Conservation (phyloP, 805 yeast species). For the Saccharomycopsis synnaedendra region DNA sequence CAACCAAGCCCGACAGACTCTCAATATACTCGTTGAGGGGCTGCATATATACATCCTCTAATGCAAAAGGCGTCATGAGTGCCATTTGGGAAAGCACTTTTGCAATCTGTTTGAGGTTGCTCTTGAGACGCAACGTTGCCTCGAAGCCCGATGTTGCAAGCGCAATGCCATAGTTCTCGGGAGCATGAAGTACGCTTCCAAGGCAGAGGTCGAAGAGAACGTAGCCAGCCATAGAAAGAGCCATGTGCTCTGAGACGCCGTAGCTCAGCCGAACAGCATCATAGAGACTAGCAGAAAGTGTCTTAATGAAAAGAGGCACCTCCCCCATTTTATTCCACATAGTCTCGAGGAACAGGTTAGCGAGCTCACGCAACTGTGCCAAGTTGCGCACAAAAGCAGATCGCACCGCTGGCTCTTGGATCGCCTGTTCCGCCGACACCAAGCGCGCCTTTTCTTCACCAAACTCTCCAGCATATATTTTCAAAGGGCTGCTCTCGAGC, state of each 20-base stretch:
- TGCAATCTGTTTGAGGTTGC: conserved; percentile 46
- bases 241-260: conserved; percentile 37
- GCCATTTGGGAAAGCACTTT: conserved; percentile 56
- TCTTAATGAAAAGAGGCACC: conserved; percentile 24
- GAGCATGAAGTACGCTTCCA: conserved; percentile 33
- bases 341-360: conserved; percentile 30
- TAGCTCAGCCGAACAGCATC: conserved; percentile 30
- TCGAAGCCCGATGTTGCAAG: conserved; percentile 12
- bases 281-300: conserved; percentile 27
- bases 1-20: conserved; percentile 35
- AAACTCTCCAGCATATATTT: conserved; percentile 32
- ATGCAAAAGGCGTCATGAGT: conserved; percentile 53
- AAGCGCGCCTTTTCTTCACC: neutral
- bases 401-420: conserved; percentile 37
- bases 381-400: conserved; percentile 37
- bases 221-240: conserved; percentile 51
- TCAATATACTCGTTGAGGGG: conserved; percentile 68
- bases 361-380: conserved; percentile 35
- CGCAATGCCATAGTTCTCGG: conserved; percentile 47
- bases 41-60: conserved; percentile 54
- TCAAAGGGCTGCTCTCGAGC: conserved; percentile 72
- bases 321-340: neutral
- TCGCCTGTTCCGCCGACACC: conserved; percentile 24
- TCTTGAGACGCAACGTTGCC: conserved; percentile 18
- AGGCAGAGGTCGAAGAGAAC: conserved; percentile 44